Evolutionary conservation across 768 basidiomycete genomes (phyloP).

Genomic region (Tricholoma hemisulphureum): DNA sequence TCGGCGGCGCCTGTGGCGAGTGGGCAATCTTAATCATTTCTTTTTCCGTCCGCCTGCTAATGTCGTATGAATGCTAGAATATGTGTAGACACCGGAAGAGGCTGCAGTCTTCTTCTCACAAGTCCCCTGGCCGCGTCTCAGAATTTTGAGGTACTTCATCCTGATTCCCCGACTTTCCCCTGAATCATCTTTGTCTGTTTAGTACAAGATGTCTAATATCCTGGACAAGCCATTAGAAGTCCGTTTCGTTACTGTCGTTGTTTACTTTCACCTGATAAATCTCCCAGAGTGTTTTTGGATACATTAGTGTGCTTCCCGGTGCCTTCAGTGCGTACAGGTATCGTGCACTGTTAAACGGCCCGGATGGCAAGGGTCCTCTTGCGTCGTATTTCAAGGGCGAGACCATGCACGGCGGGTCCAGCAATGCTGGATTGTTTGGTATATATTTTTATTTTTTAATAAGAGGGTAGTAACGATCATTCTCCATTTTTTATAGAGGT

Average conservation of each 20-base stretch:
- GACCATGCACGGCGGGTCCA: slow-evolving; percentile 67
- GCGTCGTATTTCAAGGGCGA: slow-evolving; percentile 95
- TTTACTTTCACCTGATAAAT: not conserved
- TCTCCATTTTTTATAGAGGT: slow-evolving; percentile 13
- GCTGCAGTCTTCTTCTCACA: slow-evolving; percentile 64
- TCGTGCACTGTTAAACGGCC: slow-evolving; percentile 81
- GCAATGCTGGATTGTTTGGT: slow-evolving; percentile 70
- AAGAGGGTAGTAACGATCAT: not conserved
- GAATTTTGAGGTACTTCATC: slow-evolving; percentile 73
- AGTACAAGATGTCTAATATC: slow-evolving; percentile 96
- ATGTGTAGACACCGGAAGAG: slow-evolving; percentile 77
- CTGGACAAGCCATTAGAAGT: slow-evolving; percentile 95
- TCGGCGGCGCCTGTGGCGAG: slow-evolving; percentile 97
- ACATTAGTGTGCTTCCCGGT: slow-evolving; percentile 86
- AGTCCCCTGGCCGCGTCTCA: slow-evolving; percentile 89
- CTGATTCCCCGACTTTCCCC: not conserved
- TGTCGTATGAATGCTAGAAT: slow-evolving; percentile 44
- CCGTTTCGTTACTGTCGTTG: slow-evolving; percentile 18
- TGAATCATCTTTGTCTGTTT: slow-evolving; percentile 8
- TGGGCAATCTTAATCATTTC: slow-evolving; percentile 29
- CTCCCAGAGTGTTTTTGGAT: slow-evolving; percentile 73
- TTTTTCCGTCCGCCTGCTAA: not conserved
- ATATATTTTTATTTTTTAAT: not conserved
- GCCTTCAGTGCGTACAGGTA: slow-evolving; percentile 93
- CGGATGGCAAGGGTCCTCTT: slow-evolving; percentile 85